Evolutionary conservation across 306 rosid species (phyloP).

Genomic region (Pterocarpus macrocarpus): DNA sequence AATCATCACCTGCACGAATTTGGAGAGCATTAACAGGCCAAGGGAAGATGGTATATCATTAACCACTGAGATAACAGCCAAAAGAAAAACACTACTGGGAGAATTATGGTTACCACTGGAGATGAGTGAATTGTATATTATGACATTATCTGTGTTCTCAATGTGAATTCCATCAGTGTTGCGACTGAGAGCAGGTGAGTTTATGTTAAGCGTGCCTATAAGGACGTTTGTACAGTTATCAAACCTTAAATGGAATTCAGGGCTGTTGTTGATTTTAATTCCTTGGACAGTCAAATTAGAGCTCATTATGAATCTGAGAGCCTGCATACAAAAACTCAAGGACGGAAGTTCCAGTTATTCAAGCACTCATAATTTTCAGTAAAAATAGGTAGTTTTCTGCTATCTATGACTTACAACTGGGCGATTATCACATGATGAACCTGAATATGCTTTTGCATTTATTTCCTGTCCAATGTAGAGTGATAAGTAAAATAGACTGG

Average conservation of each 20-base stretch:
- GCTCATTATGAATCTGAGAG: constrained; percentile 60
- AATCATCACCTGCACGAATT: neutral
- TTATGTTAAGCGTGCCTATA: constrained; percentile 53
- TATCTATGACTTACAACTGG: constrained; percentile 62
- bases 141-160: constrained; percentile 55
- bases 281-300: constrained; percentile 55
- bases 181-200: constrained; percentile 57
- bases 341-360: neutral
- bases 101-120: constrained; percentile 38
- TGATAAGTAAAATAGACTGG: constrained; percentile 9
- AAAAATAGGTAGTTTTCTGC: neutral
- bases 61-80: neutral
- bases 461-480: constrained; percentile 50
- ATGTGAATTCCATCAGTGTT: constrained; percentile 73
- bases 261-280: constrained; percentile 58
- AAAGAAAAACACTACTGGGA: too few species aligned
- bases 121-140: constrained; percentile 52
- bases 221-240: constrained; percentile 55
- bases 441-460: constrained; percentile 43
- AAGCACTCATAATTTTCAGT: neutral
- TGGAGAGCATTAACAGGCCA: neutral
- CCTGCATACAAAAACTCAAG: constrained; percentile 44
- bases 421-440: constrained; percentile 60
- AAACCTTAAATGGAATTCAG: constrained; percentile 61
- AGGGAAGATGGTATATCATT: neutral